These are phyloP conservation scores for Xylariaceae sp. DNA, from an alignment of 2,329 filamentous ascomycete genomes.

Conservation along the genomic window DNA sequence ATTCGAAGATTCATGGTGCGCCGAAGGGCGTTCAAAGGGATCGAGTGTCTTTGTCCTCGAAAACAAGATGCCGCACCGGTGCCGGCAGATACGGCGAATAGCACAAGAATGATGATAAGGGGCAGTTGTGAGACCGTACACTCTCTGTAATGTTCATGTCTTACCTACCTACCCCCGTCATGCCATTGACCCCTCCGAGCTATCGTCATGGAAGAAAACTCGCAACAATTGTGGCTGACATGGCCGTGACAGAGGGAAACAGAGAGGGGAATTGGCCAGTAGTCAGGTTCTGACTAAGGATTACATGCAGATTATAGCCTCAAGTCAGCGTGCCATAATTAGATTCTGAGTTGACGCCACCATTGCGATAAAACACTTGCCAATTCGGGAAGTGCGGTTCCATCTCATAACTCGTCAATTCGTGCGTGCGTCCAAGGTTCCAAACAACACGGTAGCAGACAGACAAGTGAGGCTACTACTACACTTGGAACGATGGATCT, in stretches of 20 bases:
- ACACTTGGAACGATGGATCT: not conserved
- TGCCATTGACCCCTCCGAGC: not conserved
- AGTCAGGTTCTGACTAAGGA: not conserved
- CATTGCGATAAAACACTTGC: not conserved
- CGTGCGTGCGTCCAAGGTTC: not conserved
- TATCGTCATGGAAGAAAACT: too few relatives aligned
- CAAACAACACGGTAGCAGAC: not conserved
- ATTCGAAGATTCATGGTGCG: not conserved
- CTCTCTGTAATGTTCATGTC: constrained; percentile 11
- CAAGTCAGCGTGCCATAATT: not conserved
- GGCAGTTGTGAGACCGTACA: constrained; percentile 3
- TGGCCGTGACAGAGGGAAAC: not conserved
- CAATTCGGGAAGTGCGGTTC: not conserved
- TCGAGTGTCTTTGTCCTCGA: not conserved
- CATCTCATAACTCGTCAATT: not conserved
- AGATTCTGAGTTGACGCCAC: not conserved
- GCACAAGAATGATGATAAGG: constrained; percentile 3
- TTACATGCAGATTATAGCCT: not conserved
- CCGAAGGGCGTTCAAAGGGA: not conserved
- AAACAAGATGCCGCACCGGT: too few relatives aligned
- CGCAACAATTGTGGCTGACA: not conserved
- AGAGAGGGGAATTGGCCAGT: not conserved
- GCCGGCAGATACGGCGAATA: not conserved
- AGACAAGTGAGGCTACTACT: not conserved
- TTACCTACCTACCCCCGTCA: constrained; percentile 13